These are phyloP conservation scores for Lentinula aciculospora DNA, from an alignment of 768 basidiomycete species.

Conservation along the genomic window DNA sequence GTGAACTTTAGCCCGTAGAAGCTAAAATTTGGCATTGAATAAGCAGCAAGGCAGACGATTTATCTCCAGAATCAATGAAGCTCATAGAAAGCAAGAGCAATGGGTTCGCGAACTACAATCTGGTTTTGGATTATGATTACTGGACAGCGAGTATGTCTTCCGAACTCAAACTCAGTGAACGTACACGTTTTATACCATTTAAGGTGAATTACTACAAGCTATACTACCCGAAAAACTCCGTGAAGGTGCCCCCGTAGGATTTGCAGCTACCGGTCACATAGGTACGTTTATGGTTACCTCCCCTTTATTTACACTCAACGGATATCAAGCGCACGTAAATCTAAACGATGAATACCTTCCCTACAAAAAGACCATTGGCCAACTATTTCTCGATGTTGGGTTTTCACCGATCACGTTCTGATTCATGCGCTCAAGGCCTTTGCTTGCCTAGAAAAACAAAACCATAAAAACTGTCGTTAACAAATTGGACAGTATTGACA, in stretches of 20 bases:
- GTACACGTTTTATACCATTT: not conserved
- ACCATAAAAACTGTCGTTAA: conserved; percentile 87
- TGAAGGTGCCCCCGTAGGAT: conserved; percentile 80
- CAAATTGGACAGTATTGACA: conserved; percentile 84
- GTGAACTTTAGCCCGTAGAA: conserved; percentile 25
- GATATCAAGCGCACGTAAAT: conserved; percentile 77
- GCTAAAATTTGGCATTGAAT: conserved; percentile 9
- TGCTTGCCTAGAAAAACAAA: conserved; percentile 75
- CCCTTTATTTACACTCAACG: not conserved
- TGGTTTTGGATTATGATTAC: conserved; percentile 77
- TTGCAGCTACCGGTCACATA: conserved; percentile 86
- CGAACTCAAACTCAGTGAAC: not conserved
- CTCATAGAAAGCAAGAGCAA: conserved; percentile 53
- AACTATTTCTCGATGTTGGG: conserved; percentile 86
- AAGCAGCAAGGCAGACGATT: conserved; percentile 57
- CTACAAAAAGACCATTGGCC: conserved; percentile 86
- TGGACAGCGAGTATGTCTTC: conserved; percentile 71
- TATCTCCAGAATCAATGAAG: conserved; percentile 48
- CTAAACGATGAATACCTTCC: conserved; percentile 87
- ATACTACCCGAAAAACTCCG: conserved; percentile 76
- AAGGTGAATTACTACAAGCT: conserved; percentile 81
- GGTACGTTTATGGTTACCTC: conserved; percentile 38
- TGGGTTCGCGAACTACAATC: conserved; percentile 49
- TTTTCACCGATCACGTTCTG: not conserved
- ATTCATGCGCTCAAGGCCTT: conserved; percentile 10